Evolutionary conservation across 2,329 filamentous ascomycete genomes (phyloP).

Genomic region (Sporothrix variecibatus): DNA sequence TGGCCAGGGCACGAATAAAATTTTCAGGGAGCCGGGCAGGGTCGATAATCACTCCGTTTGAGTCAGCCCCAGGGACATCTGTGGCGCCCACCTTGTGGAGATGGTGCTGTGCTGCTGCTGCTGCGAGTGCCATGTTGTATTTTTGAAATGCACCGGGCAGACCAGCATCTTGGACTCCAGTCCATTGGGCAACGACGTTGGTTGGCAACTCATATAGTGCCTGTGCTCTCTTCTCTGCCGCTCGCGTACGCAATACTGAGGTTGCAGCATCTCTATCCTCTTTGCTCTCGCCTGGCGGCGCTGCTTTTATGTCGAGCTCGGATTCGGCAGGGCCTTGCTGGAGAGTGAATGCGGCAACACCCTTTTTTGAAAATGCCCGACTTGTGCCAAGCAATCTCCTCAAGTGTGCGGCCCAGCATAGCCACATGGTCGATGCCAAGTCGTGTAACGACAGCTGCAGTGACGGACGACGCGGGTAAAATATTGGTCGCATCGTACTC

Average conservation of each 20-base stretch:
- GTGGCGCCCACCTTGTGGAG: conserved; percentile 21
- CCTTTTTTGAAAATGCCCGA: conserved; percentile 67
- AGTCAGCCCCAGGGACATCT: conserved; percentile 24
- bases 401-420: conserved; percentile 62
- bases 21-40: conserved; percentile 18
- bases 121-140: conserved; percentile 55
- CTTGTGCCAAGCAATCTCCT: conserved; percentile 73
- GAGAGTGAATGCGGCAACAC: conserved; percentile 59
- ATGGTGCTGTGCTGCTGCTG: conserved; percentile 35
- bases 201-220: conserved; percentile 49
- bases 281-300: not conserved
- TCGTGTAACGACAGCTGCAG: conserved; percentile 45
- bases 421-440: conserved; percentile 70
- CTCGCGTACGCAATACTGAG: conserved; percentile 59
- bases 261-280: conserved; percentile 42
- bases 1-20: conserved; percentile 65
- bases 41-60: conserved; percentile 53
- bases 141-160: conserved; percentile 53
- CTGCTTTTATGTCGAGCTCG: not conserved
- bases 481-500: conserved; percentile 72
- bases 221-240: conserved; percentile 52
- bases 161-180: conserved; percentile 52
- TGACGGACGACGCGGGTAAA: conserved; percentile 45
- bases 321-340: conserved; percentile 32
- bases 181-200: conserved; percentile 49